Percentiles rank a stretch among this genome's conserved stretches.
Conservation (phyloP, 495 filamentous ascomycete species). For the Podospora conica region DNA sequence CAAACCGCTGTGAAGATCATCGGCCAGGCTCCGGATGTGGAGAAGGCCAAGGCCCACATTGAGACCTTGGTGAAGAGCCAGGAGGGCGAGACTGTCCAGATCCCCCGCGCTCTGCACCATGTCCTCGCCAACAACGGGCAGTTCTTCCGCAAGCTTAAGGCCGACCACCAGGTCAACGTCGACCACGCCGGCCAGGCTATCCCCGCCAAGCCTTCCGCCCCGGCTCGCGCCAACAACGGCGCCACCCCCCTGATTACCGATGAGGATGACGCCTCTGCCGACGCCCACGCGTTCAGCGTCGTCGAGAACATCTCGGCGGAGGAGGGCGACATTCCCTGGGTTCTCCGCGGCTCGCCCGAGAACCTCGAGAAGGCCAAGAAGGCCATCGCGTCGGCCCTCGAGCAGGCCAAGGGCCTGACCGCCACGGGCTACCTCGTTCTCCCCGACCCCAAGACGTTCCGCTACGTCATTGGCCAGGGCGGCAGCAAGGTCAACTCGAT, state of each 20-base stretch:
- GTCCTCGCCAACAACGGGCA: conserved; percentile 79
- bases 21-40: conserved; percentile 69
- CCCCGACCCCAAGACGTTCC: conserved; percentile 82
- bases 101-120: conserved; percentile 78
- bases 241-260: conserved; percentile 86
- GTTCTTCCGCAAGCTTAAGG: conserved; percentile 81
- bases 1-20: conserved; percentile 78
- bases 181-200: conserved; percentile 76
- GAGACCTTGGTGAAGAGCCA: conserved; percentile 72
- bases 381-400: conserved; percentile 62
- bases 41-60: conserved; percentile 80
- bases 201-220: conserved; percentile 55
- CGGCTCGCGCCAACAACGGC: conserved; percentile 45
- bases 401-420: conserved; percentile 63
- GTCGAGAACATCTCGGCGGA: conserved; percentile 54
- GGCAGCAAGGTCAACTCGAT: conserved; percentile 90
- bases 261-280: conserved; percentile 52
- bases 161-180: conserved; percentile 77
- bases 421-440: conserved; percentile 80
- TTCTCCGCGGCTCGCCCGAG: conserved; percentile 70
- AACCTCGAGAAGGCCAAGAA: conserved; percentile 70
- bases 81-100: conserved; percentile 75
- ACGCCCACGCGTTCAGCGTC: conserved; percentile 74
- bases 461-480: conserved; percentile 81
- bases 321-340: conserved; percentile 82